These are phyloP conservation scores for Mollisia scopiformis DNA, from an alignment of 2,329 filamentous ascomycete genomes.

Conservation along the genomic window DNA sequence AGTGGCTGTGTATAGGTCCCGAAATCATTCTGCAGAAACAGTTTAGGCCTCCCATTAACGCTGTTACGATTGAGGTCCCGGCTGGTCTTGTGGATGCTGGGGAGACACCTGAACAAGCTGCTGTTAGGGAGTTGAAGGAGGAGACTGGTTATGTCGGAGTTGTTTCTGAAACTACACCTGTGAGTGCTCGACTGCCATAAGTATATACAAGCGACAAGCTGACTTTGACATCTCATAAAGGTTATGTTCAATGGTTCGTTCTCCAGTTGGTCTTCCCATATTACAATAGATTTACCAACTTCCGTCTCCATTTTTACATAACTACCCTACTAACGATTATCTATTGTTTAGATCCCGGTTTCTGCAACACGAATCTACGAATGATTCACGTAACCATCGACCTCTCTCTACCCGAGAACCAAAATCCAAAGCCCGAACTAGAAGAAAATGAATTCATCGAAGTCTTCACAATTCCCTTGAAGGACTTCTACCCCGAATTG, in stretches of 20 bases:
- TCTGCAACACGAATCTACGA: constrained; percentile 68
- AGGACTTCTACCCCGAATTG: constrained; percentile 48
- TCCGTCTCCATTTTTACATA: not conserved
- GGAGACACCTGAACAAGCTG: constrained; percentile 63
- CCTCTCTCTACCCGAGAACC: constrained; percentile 46
- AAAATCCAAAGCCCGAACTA: constrained; percentile 48
- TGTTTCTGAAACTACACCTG: constrained; percentile 59
- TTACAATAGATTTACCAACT: not conserved
- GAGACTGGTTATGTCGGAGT: constrained; percentile 68
- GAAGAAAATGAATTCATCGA: constrained; percentile 58
- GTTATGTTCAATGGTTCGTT: constrained; percentile 63
- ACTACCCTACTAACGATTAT: not conserved
- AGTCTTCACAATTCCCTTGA: constrained; percentile 50
- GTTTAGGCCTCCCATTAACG: constrained; percentile 64
- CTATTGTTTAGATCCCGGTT: constrained; percentile 53
- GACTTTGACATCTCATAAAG: no score
- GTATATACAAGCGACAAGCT: no score
- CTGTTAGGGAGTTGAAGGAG: constrained; percentile 65
- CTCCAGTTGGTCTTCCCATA: not conserved
- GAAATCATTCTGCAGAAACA: constrained; percentile 69
- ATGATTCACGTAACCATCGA: constrained; percentile 54
- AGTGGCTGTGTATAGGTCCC: constrained; percentile 33
- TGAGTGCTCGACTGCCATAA: no score
- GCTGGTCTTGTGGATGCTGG: constrained; percentile 66
- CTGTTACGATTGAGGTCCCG: constrained; percentile 64